Conservation (phyloP, 768 basidiomycete genomes). For the Dentipellis fragilis region DNA sequence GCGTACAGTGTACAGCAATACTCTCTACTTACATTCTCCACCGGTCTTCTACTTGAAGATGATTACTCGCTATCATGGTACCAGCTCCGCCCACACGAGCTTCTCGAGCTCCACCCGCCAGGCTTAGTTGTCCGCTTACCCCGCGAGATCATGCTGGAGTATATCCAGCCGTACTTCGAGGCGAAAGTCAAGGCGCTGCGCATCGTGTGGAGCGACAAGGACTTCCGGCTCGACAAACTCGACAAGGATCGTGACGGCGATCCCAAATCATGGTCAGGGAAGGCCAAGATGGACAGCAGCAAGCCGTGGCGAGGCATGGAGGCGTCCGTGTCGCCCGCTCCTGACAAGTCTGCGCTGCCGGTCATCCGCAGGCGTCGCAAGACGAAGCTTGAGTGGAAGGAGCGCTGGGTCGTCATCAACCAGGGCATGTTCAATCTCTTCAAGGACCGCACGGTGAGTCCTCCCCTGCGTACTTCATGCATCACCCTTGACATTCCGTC, state of each 20-base stretch:
- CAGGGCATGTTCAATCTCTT: conserved; percentile 46
- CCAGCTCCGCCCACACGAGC: conserved; percentile 47
- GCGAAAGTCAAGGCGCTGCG: conserved; percentile 43
- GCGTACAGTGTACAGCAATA: conserved; percentile 23
- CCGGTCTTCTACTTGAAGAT: conserved; percentile 63
- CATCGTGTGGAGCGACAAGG: conserved; percentile 25
- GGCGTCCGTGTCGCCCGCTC: not conserved
- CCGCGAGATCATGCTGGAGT: conserved; percentile 28
- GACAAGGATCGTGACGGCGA: conserved; percentile 1
- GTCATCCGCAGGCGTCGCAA: conserved; percentile 18
- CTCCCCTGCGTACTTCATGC: not conserved
- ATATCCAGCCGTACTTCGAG: conserved; percentile 52
- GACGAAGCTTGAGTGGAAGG: conserved; percentile 48
- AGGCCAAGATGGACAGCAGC: not conserved
- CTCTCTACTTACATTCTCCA: conserved; percentile 54
- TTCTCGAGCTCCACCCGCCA: conserved; percentile 56
- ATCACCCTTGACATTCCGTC: not conserved
- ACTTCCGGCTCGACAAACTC: not conserved
- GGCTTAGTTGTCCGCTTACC: conserved; percentile 32
- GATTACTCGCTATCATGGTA: conserved; percentile 50
- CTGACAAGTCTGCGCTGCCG: not conserved
- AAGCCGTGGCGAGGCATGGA: conserved; percentile 8
- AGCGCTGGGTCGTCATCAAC: conserved; percentile 52
- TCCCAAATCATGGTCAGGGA: not conserved
- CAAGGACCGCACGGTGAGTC: conserved; percentile 41